Evolutionary conservation across 2,329 filamentous ascomycete genomes (phyloP), one percentile per base, ranked within the genome.

Genomic region (Coleophoma cylindrospora): DNA sequence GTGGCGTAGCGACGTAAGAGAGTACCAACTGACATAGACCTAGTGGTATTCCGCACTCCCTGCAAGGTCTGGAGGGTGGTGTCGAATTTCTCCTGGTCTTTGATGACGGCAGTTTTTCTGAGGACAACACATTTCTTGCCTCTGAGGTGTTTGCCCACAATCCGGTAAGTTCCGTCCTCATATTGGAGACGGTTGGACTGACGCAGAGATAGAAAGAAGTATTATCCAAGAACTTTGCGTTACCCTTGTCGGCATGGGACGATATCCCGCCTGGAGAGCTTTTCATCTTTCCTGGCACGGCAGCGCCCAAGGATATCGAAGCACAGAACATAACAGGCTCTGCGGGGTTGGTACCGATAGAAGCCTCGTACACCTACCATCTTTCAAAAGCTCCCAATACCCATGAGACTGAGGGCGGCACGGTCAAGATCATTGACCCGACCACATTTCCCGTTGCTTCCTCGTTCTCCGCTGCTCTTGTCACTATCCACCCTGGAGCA

Each of bases 341-440:
- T 0, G 72, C 68, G 1, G 75, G 76, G 14, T 54, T 68, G 7
- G 58, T 76, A 9, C 65, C 64, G 1, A 63, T 68, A 2, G 59
- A 65, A 12, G 52, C 59, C 8, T 70, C 68, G 3, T 78, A 76
- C 63, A 72, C 73, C 0, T 79, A 74, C 62, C 76, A 79, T 59
- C 73, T 71, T 67, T 77, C 74, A 11, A 66, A 70, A 58, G 21
- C 22, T 14, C 21, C 41, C 43, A 33, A 74, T 81, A 51, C 83
- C 86, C 0, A 71, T 82, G 58, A 72, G 80, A 57, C 84, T 81
- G 0, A 49, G 0, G 88, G 87, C 5, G 88, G 88, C 15, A 72
- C 80, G 43, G 85, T 90, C 1, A 83, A 87, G 58, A 87, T 91
- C 64, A 76, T 86, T 6, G 87, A 91, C 65, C 86, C 85, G n/a